Conservation (phyloP, 2,329 filamentous ascomycete genomes). For the Ceratocystis colombiana region DNA sequence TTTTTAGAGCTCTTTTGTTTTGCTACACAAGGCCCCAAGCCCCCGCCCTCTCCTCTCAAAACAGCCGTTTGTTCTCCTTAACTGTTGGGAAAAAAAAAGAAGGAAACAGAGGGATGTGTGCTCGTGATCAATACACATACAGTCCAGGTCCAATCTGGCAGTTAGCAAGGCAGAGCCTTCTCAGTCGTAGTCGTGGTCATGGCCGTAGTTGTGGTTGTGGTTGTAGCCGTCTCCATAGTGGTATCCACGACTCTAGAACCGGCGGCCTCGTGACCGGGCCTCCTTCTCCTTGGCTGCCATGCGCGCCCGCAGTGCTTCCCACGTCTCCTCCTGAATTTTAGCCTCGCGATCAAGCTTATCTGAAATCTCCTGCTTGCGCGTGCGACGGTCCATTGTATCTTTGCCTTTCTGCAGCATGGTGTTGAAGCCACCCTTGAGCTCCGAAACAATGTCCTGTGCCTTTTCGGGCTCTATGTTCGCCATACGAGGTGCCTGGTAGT, state of each 20-base stretch:
- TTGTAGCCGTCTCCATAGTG: background rate
- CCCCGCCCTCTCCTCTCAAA: background rate
- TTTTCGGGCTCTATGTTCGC: slow-evolving; percentile 25
- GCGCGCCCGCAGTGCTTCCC: slow-evolving; percentile 29
- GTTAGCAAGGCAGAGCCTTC: background rate
- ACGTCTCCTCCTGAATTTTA: slow-evolving; percentile 28
- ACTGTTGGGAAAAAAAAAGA: background rate
- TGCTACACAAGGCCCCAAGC: background rate
- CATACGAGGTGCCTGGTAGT: slow-evolving; percentile 34
- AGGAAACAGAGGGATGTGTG: background rate
- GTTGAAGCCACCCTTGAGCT: slow-evolving; percentile 35
- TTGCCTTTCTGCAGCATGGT: slow-evolving; percentile 33
- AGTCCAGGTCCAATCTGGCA: background rate
- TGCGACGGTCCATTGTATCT: slow-evolving; percentile 32
- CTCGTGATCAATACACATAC: slow-evolving; percentile 1
- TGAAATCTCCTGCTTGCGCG: slow-evolving; percentile 33
- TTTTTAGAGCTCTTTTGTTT: background rate
- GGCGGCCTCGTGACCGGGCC: slow-evolving; percentile 29
- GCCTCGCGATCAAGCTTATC: slow-evolving; percentile 35
- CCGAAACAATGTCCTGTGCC: slow-evolving; percentile 31
- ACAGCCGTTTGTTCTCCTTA: background rate
- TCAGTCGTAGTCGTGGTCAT: background rate
- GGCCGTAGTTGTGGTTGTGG: background rate
- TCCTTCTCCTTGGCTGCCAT: slow-evolving; percentile 36
- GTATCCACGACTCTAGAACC: slow-evolving; percentile 7